phyloP scores from a whole-genome alignment of 2,329 filamentous ascomycete species.

The Lachnellula hyalina region DNA sequence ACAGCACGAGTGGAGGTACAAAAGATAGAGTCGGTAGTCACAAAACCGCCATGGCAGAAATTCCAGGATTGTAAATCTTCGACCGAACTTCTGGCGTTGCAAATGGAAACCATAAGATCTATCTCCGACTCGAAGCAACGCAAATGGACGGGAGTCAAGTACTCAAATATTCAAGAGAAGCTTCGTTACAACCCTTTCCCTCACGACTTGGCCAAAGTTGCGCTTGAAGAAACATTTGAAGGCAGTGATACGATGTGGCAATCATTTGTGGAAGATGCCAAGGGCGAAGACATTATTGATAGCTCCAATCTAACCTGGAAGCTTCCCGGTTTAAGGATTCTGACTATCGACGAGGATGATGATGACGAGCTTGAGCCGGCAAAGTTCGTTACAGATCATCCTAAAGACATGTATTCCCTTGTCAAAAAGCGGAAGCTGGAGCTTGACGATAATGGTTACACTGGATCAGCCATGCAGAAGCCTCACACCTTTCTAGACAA shows the following conservation, averaged over 20 bases:
- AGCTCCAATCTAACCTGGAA: slow-evolving; percentile 43
- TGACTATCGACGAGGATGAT: slow-evolving; percentile 36
- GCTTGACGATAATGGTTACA: slow-evolving; percentile 9
- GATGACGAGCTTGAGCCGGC: slow-evolving; percentile 33
- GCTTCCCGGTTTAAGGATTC: slow-evolving; percentile 39
- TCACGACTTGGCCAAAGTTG: slow-evolving; percentile 30
- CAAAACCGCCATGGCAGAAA: slow-evolving; percentile 42
- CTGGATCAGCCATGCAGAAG: slow-evolving; percentile 5
- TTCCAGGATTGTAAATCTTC: slow-evolving; percentile 11
- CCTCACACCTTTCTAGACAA: not conserved
- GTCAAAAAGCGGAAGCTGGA: slow-evolving; percentile 36
- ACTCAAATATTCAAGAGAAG: not conserved
- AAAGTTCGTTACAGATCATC: slow-evolving; percentile 14
- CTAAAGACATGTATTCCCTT: slow-evolving; percentile 33
- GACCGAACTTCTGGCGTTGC: slow-evolving; percentile 27
- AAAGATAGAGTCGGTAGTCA: slow-evolving; percentile 37
- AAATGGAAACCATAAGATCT: slow-evolving; percentile 25
- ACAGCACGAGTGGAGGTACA: slow-evolving; percentile 45
- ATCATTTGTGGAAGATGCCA: slow-evolving; percentile 31
- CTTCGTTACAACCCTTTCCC: slow-evolving; percentile 35
- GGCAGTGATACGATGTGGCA: slow-evolving; percentile 35
- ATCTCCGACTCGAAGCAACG: slow-evolving; percentile 25
- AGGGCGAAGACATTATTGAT: slow-evolving; percentile 30
- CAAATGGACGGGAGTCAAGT: not conserved
- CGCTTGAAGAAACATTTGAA: slow-evolving; percentile 36